Percentiles rank a stretch among this genome's conserved stretches.
phyloP scores from a whole-genome alignment of 106 monocot genomes.

The Acorus gramineus region DNA sequence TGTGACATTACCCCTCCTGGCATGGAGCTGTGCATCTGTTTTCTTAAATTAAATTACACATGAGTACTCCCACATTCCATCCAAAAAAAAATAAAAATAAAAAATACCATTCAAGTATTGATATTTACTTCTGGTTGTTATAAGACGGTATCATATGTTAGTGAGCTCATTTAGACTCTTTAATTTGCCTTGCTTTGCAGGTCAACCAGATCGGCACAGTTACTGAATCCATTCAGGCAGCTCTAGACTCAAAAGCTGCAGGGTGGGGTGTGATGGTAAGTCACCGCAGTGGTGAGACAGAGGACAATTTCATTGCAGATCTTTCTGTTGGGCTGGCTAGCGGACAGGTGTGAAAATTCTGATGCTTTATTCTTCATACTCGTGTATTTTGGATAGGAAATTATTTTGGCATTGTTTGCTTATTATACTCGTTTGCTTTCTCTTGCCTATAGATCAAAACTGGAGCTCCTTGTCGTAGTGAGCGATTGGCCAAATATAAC shows the following conservation, averaged over 20 bases:
- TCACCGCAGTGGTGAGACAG: slow-evolving; percentile 98
- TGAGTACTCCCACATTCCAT: too few species aligned
- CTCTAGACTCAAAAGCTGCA: slow-evolving; percentile 94
- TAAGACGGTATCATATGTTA: neutral
- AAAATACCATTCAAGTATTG: neutral
- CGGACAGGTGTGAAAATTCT: slow-evolving; percentile 57
- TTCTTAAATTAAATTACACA: too few species aligned
- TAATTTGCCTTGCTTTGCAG: slow-evolving; percentile 20
- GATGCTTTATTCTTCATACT: neutral
- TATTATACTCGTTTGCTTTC: neutral
- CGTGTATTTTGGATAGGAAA: neutral
- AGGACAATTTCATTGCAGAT: slow-evolving; percentile 98
- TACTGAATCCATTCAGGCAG: slow-evolving; percentile 85
- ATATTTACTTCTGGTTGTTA: neutral
- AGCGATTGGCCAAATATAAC: slow-evolving; percentile 91
- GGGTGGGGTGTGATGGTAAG: slow-evolving; percentile 99
- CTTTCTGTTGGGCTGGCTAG: slow-evolving; percentile 87
- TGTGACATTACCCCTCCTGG: too few species aligned
- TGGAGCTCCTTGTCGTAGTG: slow-evolving; percentile 97
- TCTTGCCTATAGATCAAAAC: slow-evolving; percentile 72
- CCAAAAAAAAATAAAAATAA: too few species aligned
- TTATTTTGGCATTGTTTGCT: neutral
- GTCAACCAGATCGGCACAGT: slow-evolving; percentile 95
- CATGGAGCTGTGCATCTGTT: too few species aligned
- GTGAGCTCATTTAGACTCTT: neutral